Evolutionary conservation across 805 yeast genomes (phyloP).

Genomic region (Naumovozyma castellii): DNA sequence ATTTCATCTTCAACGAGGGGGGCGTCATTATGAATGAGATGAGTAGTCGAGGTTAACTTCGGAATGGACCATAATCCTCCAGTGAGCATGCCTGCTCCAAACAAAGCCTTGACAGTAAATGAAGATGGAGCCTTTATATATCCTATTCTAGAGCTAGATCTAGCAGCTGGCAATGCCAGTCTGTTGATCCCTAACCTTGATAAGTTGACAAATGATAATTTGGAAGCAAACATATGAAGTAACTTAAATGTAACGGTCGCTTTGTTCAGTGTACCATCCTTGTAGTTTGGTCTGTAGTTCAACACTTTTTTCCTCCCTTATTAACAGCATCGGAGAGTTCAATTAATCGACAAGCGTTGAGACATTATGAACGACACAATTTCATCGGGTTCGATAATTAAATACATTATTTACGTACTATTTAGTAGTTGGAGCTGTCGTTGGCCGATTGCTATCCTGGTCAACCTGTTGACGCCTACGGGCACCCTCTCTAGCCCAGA

Average conservation of each 20-base stretch:
- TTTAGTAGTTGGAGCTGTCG: no score
- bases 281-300: no score
- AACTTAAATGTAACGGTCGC: no score
- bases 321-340: not conserved
- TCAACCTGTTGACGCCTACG: slow-evolving; percentile 37
- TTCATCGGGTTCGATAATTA: not conserved
- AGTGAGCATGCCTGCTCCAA: not conserved
- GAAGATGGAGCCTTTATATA: no score
- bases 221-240: not conserved
- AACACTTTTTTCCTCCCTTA: no score
- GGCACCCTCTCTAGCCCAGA: slow-evolving; percentile 79
- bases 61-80: not conserved
- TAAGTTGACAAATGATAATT: not conserved
- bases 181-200: not conserved
- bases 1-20: not conserved
- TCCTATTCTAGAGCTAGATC: no score
- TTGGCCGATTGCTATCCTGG: not conserved
- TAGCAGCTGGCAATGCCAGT: not conserved
- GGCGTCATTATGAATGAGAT: not conserved
- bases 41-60: not conserved
- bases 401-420: no score
- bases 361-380: not conserved
- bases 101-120: not conserved
- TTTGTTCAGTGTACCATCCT: no score
- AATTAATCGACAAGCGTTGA: not conserved